phyloP scores from a whole-genome alignment of 352 stramenopile species.

The Globisporangium middletonii region DNA sequence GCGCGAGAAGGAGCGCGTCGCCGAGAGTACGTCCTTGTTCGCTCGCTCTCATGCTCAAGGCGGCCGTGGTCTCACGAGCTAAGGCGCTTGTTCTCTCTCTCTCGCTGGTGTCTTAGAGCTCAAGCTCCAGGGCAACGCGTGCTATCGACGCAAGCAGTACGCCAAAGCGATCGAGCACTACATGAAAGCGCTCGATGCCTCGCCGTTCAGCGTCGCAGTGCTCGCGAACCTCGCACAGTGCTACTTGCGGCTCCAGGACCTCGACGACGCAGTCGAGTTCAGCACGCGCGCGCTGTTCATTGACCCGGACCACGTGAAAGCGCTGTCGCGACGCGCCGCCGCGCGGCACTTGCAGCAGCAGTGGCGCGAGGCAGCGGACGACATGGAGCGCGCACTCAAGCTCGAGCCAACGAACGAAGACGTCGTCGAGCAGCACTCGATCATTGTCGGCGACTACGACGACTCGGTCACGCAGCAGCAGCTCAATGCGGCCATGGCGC shows the following conservation, averaged over 20 bases:
- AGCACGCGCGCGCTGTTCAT: slow-evolving; percentile 58
- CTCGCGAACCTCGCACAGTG: slow-evolving; percentile 71
- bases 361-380: slow-evolving; percentile 35
- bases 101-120: slow-evolving; percentile 23
- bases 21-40: slow-evolving; percentile 38
- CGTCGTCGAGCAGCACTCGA: slow-evolving; percentile 61
- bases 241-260: slow-evolving; percentile 36
- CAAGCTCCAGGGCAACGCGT: slow-evolving; percentile 50
- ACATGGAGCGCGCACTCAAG: slow-evolving; percentile 44
- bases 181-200: slow-evolving; percentile 57
- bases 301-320: slow-evolving; percentile 53
- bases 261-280: slow-evolving; percentile 69
- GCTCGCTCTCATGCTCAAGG: background rate
- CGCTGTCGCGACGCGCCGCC: slow-evolving; percentile 52
- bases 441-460: slow-evolving; percentile 69
- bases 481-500: slow-evolving; percentile 14
- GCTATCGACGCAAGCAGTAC: slow-evolving; percentile 61
- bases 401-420: slow-evolving; percentile 52
- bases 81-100: background rate
- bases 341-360: slow-evolving; percentile 47
- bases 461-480: slow-evolving; percentile 32
- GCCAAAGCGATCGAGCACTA: slow-evolving; percentile 46
- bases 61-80: background rate
- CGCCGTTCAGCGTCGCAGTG: slow-evolving; percentile 50
- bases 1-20: slow-evolving; percentile 34